Evolutionary conservation across 208 protist genomes (phyloP).

Genomic region (Borovskyia barvae): DNA sequence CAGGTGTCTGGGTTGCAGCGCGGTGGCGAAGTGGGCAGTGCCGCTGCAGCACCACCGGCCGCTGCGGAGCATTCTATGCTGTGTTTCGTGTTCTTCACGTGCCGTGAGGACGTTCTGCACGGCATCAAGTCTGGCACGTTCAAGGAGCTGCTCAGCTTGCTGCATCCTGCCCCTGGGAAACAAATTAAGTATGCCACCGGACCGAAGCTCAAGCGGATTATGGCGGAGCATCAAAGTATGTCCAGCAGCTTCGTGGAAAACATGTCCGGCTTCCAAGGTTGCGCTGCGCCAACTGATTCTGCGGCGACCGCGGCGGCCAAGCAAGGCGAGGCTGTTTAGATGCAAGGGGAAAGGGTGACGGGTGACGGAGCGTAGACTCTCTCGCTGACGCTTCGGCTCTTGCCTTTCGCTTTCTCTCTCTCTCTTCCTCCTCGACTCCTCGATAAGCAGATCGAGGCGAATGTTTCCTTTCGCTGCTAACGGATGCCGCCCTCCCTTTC

Average conservation of each 20-base stretch:
- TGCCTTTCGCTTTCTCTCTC: no score
- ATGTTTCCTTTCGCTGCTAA: no score
- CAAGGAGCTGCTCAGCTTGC: slow-evolving; percentile 27
- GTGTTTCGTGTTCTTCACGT: slow-evolving; percentile 75
- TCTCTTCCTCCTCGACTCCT: no score
- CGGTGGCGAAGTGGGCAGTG: neutral
- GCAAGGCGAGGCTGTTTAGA: no score
- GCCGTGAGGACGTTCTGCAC: slow-evolving; percentile 54
- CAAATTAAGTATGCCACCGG: slow-evolving; percentile 62
- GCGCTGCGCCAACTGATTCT: neutral
- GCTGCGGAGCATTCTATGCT: slow-evolving; percentile 19
- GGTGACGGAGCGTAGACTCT: no score
- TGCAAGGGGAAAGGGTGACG: no score
- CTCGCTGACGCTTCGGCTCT: no score
- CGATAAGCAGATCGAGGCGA: no score
- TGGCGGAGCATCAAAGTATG: slow-evolving; percentile 27
- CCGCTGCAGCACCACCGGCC: no score
- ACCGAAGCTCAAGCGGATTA: slow-evolving; percentile 36
- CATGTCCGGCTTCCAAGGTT: slow-evolving; percentile 7
- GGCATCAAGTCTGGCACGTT: slow-evolving; percentile 26
- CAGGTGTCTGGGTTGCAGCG: neutral
- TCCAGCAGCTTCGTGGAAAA: slow-evolving; percentile 20
- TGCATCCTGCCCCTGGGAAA: slow-evolving; percentile 41
- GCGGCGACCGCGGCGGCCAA: neutral
- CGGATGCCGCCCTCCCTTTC: no score